Conservation (phyloP, 2,329 filamentous ascomycete species). For the Acrocalymma vagum region DNA sequence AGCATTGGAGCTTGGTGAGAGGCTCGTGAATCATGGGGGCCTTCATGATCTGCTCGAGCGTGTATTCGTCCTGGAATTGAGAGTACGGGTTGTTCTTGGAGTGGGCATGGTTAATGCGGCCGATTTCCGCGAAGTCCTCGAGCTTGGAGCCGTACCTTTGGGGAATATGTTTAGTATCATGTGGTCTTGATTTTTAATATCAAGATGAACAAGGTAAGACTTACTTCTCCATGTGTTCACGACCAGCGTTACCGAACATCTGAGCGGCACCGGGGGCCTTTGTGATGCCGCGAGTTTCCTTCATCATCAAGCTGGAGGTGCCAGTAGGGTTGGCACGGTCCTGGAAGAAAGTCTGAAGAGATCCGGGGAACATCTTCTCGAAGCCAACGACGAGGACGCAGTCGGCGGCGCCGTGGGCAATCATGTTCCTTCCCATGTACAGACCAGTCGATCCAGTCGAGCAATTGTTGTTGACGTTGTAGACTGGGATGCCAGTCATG, state of each 20-base stretch:
- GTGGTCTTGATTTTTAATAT: conserved; percentile 20
- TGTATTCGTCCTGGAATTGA: conserved; percentile 95
- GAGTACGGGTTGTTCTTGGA: conserved; percentile 93
- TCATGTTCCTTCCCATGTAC: conserved; percentile 81
- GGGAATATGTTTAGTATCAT: too few relatives aligned
- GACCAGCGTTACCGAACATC: conserved; percentile 93
- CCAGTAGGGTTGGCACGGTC: conserved; percentile 83
- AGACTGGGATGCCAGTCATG: conserved; percentile 94
- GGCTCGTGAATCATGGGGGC: conserved; percentile 83
- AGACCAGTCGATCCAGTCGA: conserved; percentile 93
- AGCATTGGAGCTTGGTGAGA: conserved; percentile 98
- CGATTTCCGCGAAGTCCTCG: conserved; percentile 95
- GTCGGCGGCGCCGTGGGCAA: conserved; percentile 82
- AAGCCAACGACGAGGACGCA: conserved; percentile 93
- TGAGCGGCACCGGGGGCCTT: conserved; percentile 88
- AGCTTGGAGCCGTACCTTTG: conserved; percentile 80
- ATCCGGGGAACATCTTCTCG: conserved; percentile 98
- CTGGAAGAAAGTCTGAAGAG: conserved; percentile 82
- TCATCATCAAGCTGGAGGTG: conserved; percentile 80
- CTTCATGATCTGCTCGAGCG: conserved; percentile 79
- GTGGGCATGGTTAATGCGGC: conserved; percentile 90
- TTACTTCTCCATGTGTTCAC: conserved; percentile 94
- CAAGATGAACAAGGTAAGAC: conserved; percentile 27
- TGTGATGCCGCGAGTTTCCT: conserved; percentile 78
- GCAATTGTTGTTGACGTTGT: conserved; percentile 99